phyloP scores from a whole-genome alignment of 2,329 filamentous ascomycete genomes.

The Sarocladiaceae sp. region DNA sequence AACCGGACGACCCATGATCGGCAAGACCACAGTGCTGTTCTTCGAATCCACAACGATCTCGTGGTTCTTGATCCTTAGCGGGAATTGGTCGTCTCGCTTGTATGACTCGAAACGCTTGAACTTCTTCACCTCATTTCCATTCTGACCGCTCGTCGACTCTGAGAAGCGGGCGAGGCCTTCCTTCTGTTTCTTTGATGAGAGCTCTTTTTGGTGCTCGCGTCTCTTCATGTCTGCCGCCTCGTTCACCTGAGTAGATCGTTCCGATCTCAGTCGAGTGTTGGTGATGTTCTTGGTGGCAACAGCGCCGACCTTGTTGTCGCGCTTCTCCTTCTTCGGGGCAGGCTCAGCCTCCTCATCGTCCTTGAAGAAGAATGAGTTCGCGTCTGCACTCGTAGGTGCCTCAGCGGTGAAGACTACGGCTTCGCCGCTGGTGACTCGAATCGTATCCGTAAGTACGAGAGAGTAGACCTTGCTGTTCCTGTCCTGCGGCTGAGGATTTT shows the following conservation, averaged over 20 bases:
- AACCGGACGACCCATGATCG: conserved; percentile 94
- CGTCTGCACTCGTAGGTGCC: conserved; percentile 83
- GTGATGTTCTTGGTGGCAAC: conserved; percentile 94
- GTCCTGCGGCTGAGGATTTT: conserved; percentile 80
- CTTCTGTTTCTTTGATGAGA: conserved; percentile 79
- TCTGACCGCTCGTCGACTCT: conserved; percentile 75
- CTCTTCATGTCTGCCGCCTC: conserved; percentile 85
- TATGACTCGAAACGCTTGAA: conserved; percentile 99
- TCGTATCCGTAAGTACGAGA: conserved; percentile 84
- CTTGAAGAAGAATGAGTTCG: conserved; percentile 97
- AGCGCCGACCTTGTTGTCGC: conserved; percentile 73
- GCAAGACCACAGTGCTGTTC: conserved; percentile 82
- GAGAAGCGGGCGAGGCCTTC: conserved; percentile 82
- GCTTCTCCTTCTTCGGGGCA: conserved; percentile 85
- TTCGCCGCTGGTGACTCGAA: conserved; percentile 75
- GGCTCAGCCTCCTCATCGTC: conserved; percentile 86
- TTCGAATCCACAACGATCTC: conserved; percentile 88
- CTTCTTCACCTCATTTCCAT: conserved; percentile 91
- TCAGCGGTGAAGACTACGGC: conserved; percentile 89
- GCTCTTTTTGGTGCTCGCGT: conserved; percentile 86
- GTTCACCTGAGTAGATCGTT: conserved; percentile 79
- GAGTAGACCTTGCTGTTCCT: conserved; percentile 87
- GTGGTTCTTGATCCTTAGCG: conserved; percentile 72
- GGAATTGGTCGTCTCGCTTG: conserved; percentile 94
- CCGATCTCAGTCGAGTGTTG: conserved; percentile 83